A percentile compares a stretch with the other conserved stretches of the same genome.
Evolutionary conservation across 371 early-diverging fungal species (phyloP).

Genomic region (Mortierella polycephala): DNA sequence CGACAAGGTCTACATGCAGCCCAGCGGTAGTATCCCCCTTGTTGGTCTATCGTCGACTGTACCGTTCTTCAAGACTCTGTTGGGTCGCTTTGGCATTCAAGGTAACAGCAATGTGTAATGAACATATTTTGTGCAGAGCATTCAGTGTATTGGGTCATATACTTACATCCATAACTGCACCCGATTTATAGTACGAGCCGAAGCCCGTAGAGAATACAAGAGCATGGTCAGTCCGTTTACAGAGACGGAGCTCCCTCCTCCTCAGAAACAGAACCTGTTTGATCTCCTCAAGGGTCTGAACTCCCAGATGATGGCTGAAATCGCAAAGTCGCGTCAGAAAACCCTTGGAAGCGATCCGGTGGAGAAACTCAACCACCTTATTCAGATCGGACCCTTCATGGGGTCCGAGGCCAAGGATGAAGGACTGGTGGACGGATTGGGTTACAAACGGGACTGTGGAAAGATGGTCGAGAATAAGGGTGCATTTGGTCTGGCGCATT

Average conservation of each 20-base stretch:
- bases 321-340: conserved; percentile 56
- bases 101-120: conserved; percentile 11
- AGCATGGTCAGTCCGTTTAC: conserved; percentile 60
- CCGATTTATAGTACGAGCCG: conserved; percentile 46
- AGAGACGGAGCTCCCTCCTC: conserved; percentile 57
- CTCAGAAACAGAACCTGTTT: conserved; percentile 62
- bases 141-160: background rate
- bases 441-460: conserved; percentile 53
- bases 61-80: conserved; percentile 60
- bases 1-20: conserved; percentile 66
- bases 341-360: conserved; percentile 51
- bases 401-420: conserved; percentile 51
- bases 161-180: no score
- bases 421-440: conserved; percentile 50
- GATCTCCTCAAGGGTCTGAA: conserved; percentile 59
- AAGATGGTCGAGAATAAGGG: conserved; percentile 48
- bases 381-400: conserved; percentile 54
- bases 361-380: conserved; percentile 47
- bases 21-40: conserved; percentile 63
- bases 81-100: conserved; percentile 62
- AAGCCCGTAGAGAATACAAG: conserved; percentile 65
- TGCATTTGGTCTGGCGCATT: conserved; percentile 48
- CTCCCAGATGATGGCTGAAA: conserved; percentile 56
- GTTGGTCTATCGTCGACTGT: conserved; percentile 59
- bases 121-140: background rate